Evolutionary conservation across 2,329 filamentous ascomycete genomes (phyloP).

Genomic region (Laburnicola sp.): DNA sequence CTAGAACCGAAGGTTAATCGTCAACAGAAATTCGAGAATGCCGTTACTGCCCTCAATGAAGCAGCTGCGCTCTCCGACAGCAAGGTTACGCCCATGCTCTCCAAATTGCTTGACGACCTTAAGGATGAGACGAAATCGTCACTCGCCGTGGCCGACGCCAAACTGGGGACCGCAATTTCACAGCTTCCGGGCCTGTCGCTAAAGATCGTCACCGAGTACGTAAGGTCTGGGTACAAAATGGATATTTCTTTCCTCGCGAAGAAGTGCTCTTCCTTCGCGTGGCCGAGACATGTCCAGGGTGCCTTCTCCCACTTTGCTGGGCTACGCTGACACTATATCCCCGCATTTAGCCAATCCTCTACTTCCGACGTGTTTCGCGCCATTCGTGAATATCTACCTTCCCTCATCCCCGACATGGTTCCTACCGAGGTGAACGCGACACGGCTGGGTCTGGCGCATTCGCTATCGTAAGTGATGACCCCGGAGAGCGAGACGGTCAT

Average conservation of each 20-base stretch:
- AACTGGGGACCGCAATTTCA: conserved; percentile 86
- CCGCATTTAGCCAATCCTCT: conserved; percentile 52
- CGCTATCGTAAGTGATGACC: conserved; percentile 62
- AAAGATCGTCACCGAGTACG: conserved; percentile 71
- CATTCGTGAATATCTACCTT: conserved; percentile 86
- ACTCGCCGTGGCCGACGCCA: conserved; percentile 89
- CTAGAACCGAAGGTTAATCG: not conserved
- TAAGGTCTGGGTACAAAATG: too few relatives aligned
- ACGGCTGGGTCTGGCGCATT: conserved; percentile 94
- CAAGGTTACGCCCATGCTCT: conserved; percentile 88
- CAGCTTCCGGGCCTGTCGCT: conserved; percentile 88
- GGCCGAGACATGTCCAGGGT: too few relatives aligned
- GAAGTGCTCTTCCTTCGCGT: too few relatives aligned
- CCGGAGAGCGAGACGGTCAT: too few relatives aligned
- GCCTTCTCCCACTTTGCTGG: too few relatives aligned
- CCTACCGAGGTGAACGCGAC: conserved; percentile 89
- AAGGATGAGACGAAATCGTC: conserved; percentile 98
- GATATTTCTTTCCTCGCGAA: too few relatives aligned
- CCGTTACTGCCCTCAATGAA: conserved; percentile 86
- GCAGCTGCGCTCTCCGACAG: conserved; percentile 76
- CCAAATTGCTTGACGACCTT: conserved; percentile 79
- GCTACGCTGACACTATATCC: too few relatives aligned
- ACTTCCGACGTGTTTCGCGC: conserved; percentile 91
- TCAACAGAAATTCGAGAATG: conserved; percentile 85
- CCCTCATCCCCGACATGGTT: conserved; percentile 84